Base-by-base conservation (phyloP, 2,329 filamentous ascomycete species). In the Aspergillus sp. region DNA sequence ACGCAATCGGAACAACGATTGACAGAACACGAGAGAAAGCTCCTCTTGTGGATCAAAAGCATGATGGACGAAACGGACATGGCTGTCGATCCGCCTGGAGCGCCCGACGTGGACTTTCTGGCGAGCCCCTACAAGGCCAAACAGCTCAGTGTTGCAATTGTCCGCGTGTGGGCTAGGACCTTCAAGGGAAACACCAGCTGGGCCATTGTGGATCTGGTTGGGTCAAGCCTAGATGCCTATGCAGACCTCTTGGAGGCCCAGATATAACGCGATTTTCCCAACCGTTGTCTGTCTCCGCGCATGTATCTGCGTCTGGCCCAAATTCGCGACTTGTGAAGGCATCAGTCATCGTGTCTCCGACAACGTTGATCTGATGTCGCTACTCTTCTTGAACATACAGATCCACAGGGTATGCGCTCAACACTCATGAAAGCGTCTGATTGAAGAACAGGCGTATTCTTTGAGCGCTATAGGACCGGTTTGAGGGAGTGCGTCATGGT, bases 21-120 rank as follows among this genome's bases (percentile, higher is more conserved):
- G 14, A 76, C 75, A 3, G 76, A 77, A 23, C 75, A 78, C 53
- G 76, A 78, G 60, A 65, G 74, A 5, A 78, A 78, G 56, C 60
- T 78, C 13, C 67, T 78, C 10, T 58, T 76, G 21, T 78, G 76
- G 76, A 75, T 78, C 38, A 76, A 76, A 50, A 76, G 73, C 55
- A 76, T 78, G 69, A 76, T 78, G 66, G 75, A 78, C 56, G 76
- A 78, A 64, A 76, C 75, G 11, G 75, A 78, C 53, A 77, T 76
- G 72, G 71, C 71, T 20, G 68, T 76, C 16, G 67, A 69, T 52
- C 64, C 70, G 14, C 63, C 64, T 3, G 70, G 71, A 2, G 65
- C 67, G 11, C 69, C 69, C 14, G 74, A 76, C 41, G 53, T 74
- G 51, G 71, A 74, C 2, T 75, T 78, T 44, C 65, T 76, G 52